Percentiles rank a stretch among this genome's conserved stretches.
Evolutionary conservation across 805 yeast genomes (phyloP).

Genomic region (Candida lessepsii): DNA sequence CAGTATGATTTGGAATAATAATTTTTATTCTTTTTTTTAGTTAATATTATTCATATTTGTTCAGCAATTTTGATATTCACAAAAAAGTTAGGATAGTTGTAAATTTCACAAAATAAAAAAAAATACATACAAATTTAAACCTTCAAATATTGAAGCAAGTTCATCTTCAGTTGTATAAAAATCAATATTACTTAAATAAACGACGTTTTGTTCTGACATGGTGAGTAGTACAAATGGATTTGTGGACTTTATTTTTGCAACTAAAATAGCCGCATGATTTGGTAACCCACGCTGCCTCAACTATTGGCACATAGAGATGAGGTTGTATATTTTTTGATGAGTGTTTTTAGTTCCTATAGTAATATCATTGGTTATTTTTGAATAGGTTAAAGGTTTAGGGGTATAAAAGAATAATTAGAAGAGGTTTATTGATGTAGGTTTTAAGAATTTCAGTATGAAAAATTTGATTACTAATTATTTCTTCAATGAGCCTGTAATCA

Average conservation of each 20-base stretch:
- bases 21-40: conserved; percentile 27
- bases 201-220: conserved; percentile 15
- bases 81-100: not conserved
- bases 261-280: conserved; percentile 2
- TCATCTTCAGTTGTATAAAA: conserved; percentile 54
- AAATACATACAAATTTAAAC: conserved; percentile 45
- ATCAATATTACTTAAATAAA: conserved; percentile 56
- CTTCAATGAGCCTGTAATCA: too few relatives aligned
- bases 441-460: too few relatives aligned
- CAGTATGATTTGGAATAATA: conserved; percentile 54
- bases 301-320: too few relatives aligned
- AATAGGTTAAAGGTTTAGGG: too few relatives aligned
- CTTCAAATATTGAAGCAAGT: conserved; percentile 43
- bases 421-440: too few relatives aligned
- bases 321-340: too few relatives aligned
- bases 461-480: too few relatives aligned
- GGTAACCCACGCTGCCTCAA: too few relatives aligned
- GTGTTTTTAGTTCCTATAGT: too few relatives aligned
- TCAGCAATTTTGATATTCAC: too few relatives aligned
- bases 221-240: not conserved
- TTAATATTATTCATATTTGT: not conserved
- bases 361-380: too few relatives aligned
- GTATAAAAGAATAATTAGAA: too few relatives aligned
- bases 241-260: conserved; percentile 4
- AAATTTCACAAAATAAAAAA: not conserved